A percentile compares a stretch with the other conserved stretches of the same genome.
Conservation (phyloP, 441 rosid species). For the Populus hybrid region DNA sequence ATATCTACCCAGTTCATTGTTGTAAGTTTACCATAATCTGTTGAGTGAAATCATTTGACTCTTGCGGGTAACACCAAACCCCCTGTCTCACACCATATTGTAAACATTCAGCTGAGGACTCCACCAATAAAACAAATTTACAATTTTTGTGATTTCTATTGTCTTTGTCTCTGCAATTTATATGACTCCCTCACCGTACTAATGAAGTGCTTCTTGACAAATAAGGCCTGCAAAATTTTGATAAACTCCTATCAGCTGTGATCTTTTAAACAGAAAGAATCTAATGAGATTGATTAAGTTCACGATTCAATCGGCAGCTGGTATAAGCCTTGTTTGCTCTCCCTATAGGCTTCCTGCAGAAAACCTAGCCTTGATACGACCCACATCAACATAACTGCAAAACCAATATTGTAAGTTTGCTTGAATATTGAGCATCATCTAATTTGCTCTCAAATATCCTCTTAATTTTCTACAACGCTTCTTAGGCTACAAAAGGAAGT, state of each 20-base stretch:
- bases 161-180: neutral
- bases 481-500: neutral
- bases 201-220: neutral
- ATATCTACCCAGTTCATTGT: neutral
- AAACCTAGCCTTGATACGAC: neutral
- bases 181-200: neutral
- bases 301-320: neutral
- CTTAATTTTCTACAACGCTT: neutral
- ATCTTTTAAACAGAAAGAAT: neutral
- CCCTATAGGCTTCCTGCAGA: neutral
- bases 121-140: neutral
- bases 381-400: neutral
- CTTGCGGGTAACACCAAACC: neutral
- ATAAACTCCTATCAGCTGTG: neutral
- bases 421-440: neutral
- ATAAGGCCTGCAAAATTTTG: neutral
- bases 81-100: neutral
- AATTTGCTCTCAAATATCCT: neutral
- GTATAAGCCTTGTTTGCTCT: neutral
- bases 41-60: conserved; percentile 2
- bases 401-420: neutral
- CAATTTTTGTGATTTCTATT: neutral
- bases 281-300: neutral
- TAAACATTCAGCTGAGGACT: neutral
- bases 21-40: neutral